A percentile compares a stretch with the other conserved stretches of the same genome.
Conservation (phyloP, 192 early-diverging fungal species). For the Oehlia diaphana region DNA sequence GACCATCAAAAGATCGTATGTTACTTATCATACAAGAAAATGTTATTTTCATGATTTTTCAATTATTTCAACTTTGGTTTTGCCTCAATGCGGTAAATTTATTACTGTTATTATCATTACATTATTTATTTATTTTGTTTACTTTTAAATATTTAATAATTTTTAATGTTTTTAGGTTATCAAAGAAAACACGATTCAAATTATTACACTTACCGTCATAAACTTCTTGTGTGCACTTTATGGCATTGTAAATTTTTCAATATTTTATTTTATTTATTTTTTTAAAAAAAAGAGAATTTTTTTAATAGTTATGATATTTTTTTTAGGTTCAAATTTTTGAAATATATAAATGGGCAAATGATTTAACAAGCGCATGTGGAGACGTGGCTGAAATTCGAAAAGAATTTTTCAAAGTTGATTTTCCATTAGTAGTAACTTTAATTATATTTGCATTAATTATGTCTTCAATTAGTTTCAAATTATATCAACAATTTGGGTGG, state of each 20-base stretch:
- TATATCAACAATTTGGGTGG: slow-evolving; percentile 58
- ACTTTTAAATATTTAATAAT: too few species aligned
- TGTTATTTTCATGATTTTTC: slow-evolving; percentile 14
- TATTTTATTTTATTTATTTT: background rate
- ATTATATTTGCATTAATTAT: slow-evolving; percentile 49
- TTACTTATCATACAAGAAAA: slow-evolving; percentile 10
- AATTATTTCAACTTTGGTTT: slow-evolving; percentile 18
- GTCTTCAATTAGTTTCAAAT: slow-evolving; percentile 52
- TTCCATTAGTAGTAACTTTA: slow-evolving; percentile 59
- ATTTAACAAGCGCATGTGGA: background rate
- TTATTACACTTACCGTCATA: background rate
- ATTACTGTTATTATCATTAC: background rate
- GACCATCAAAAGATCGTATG: slow-evolving; percentile 3
- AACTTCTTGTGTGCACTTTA: background rate
- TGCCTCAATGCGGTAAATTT: slow-evolving; percentile 15
- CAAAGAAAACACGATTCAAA: slow-evolving; percentile 17
- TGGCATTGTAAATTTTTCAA: background rate
- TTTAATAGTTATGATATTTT: background rate
- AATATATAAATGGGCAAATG: background rate
- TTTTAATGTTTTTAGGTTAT: background rate
- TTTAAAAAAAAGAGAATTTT: too few species aligned
- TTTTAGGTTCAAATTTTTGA: slow-evolving; percentile 9
- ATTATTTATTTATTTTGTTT: too few species aligned
- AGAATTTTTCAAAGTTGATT: slow-evolving; percentile 31
- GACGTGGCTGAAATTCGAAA: too few species aligned